Evolutionary conservation across 805 yeast species (phyloP).

Genomic region (Danielia oregonensis): DNA sequence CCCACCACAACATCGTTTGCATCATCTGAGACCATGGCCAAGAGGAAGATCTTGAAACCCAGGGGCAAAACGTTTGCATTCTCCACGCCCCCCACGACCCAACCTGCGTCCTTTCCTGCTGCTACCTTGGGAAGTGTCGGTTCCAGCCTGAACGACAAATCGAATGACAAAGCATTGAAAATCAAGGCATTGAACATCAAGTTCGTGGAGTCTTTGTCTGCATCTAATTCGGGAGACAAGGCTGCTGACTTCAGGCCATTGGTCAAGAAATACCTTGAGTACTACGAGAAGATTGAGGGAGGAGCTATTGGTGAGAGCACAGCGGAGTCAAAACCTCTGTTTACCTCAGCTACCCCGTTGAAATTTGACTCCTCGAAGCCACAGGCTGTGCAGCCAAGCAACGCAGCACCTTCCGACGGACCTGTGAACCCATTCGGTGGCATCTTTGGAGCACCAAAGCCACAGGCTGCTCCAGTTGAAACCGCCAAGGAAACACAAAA

Average conservation of each 20-base stretch:
- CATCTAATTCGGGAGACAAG: slow-evolving; percentile 40
- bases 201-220: slow-evolving; percentile 48
- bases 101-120: background rate
- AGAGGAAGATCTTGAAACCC: slow-evolving; percentile 66
- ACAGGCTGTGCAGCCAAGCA: slow-evolving; percentile 1
- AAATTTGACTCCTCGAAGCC: background rate
- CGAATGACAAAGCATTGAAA: slow-evolving; percentile 40
- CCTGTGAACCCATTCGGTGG: slow-evolving; percentile 4
- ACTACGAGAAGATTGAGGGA: slow-evolving; percentile 35
- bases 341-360: background rate
- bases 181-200: slow-evolving; percentile 63
- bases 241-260: slow-evolving; percentile 54
- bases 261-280: slow-evolving; percentile 56
- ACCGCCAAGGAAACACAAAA: slow-evolving; percentile 8
- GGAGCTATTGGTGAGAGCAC: background rate
- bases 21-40: slow-evolving; percentile 57
- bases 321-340: background rate
- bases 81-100: background rate
- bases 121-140: background rate
- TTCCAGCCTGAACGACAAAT: background rate
- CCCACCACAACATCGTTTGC: slow-evolving; percentile 34
- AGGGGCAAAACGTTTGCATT: slow-evolving; percentile 22
- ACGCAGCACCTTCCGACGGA: slow-evolving; percentile 3
- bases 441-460: slow-evolving; percentile 1
- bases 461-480: slow-evolving; percentile 1